Percentiles rank a stretch among this genome's conserved stretches.
Evolutionary conservation across 169 alveolate species (phyloP).

Genomic region (Cryptosporidium canis): DNA sequence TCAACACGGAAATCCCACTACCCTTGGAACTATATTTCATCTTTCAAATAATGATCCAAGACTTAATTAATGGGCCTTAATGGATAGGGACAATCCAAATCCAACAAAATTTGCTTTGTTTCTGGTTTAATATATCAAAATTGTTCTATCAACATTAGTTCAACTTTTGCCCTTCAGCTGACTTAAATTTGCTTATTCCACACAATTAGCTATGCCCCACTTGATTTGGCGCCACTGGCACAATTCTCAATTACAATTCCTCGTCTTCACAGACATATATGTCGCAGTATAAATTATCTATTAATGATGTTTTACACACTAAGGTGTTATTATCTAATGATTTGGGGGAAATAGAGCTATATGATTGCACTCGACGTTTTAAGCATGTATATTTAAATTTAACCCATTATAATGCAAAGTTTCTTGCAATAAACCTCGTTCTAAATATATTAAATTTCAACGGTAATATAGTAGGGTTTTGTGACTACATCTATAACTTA

Average conservation of each 20-base stretch:
- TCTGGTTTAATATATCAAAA: background rate
- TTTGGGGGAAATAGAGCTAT: background rate
- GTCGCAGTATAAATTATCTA: slow-evolving; percentile 47
- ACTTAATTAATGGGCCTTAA: background rate
- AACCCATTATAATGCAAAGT: background rate
- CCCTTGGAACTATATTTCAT: slow-evolving; percentile 24
- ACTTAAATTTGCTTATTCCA: slow-evolving; percentile 14
- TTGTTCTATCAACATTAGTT: slow-evolving; percentile 1
- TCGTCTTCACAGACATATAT: slow-evolving; percentile 72
- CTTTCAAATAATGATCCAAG: background rate
- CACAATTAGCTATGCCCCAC: slow-evolving; percentile 54
- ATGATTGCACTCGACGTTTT: background rate
- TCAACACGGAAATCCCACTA: slow-evolving; percentile 48
- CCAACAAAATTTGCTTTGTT: background rate
- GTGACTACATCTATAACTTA: background rate
- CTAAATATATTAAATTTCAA: background rate
- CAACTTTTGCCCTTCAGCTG: background rate
- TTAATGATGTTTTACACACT: background rate
- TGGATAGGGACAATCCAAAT: background rate
- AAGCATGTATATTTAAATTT: background rate
- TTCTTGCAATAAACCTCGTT: background rate
- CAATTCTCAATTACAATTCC: slow-evolving; percentile 17
- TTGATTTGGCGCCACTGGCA: slow-evolving; percentile 56
- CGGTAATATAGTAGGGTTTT: background rate
- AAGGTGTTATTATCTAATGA: background rate